A percentile compares a stretch with the other conserved stretches of the same genome.
Conservation (phyloP, 1,139 yeast species). For the Suzukiozyma palmioleophila region DNA sequence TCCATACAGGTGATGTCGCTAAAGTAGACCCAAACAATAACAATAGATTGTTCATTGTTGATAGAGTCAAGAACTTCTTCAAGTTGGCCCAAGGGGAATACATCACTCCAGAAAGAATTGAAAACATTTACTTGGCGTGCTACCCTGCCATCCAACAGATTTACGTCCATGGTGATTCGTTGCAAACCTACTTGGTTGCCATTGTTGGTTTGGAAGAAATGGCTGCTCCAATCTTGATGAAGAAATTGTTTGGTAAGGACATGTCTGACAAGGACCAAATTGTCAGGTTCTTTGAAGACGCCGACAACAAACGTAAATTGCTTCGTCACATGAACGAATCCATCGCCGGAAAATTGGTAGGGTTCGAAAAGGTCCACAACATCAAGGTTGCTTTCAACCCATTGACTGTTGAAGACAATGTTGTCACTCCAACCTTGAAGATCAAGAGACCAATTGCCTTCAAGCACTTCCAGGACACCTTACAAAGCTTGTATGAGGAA, state of each 20-base stretch:
- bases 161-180: slow-evolving; percentile 56
- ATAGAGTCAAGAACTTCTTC: slow-evolving; percentile 42
- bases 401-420: slow-evolving; percentile 56
- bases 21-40: slow-evolving; percentile 33
- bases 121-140: slow-evolving; percentile 31
- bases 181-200: slow-evolving; percentile 57
- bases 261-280: slow-evolving; percentile 20
- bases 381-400: slow-evolving; percentile 60
- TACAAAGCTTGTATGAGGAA: slow-evolving; percentile 55
- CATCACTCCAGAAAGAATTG: slow-evolving; percentile 41
- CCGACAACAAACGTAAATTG: slow-evolving; percentile 23
- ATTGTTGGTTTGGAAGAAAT: slow-evolving; percentile 50
- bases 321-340: slow-evolving; percentile 24
- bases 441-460: slow-evolving; percentile 60
- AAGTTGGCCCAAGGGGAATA: slow-evolving; percentile 45
- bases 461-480: slow-evolving; percentile 41
- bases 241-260: slow-evolving; percentile 13
- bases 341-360: slow-evolving; percentile 26
- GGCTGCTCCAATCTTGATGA: slow-evolving; percentile 14
- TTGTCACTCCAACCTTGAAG: slow-evolving; percentile 74
- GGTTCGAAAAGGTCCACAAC: slow-evolving; percentile 66
- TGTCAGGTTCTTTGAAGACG: slow-evolving; percentile 22
- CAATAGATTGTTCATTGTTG: slow-evolving; percentile 30
- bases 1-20: slow-evolving; percentile 39
- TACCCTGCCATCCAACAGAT: slow-evolving; percentile 32